These are phyloP conservation scores for Geum urbanum DNA, from an alignment of 306 rosid genomes.

Conservation along the genomic window DNA sequence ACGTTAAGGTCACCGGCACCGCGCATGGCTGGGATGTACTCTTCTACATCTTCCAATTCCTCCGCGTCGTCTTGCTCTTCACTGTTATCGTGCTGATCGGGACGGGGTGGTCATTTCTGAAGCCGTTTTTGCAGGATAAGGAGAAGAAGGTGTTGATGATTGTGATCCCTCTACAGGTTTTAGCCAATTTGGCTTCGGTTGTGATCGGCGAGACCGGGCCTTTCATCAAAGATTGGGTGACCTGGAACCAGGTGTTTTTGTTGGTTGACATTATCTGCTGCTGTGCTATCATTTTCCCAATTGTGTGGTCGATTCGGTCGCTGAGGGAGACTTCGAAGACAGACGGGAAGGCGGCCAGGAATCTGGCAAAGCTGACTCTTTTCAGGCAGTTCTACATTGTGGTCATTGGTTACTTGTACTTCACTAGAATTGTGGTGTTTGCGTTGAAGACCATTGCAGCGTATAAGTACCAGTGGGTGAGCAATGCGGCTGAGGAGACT, in stretches of 20 bases:
- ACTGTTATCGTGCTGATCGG: constrained; percentile 79
- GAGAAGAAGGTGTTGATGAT: constrained; percentile 88
- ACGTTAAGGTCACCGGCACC: constrained; percentile 70
- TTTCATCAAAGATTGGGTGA: constrained; percentile 85
- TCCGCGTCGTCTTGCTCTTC: constrained; percentile 69
- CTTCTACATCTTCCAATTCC: constrained; percentile 86
- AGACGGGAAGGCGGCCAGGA: constrained; percentile 84
- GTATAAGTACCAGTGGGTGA: constrained; percentile 87
- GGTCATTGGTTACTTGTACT: constrained; percentile 81
- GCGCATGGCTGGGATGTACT: constrained; percentile 94
- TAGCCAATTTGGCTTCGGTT: constrained; percentile 79
- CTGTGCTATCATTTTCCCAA: constrained; percentile 89
- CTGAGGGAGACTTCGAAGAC: constrained; percentile 83
- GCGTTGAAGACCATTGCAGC: constrained; percentile 89
- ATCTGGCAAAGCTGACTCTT: constrained; percentile 74
- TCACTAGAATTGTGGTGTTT: constrained; percentile 75
- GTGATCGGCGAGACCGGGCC: constrained; percentile 94
- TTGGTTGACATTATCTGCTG: constrained; percentile 87
- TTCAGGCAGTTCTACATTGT: constrained; percentile 88
- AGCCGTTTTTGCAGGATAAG: constrained; percentile 75
- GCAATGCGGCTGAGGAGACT: constrained; percentile 84
- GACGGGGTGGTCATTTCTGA: constrained; percentile 86
- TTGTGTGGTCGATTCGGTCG: constrained; percentile 88
- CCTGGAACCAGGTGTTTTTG: constrained; percentile 91
- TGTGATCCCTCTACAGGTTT: constrained; percentile 85